Evolutionary conservation across 305 asterid genomes (phyloP), one percentile per base, ranked within the genome.

Genomic region (Fraxinus baroniana): DNA sequence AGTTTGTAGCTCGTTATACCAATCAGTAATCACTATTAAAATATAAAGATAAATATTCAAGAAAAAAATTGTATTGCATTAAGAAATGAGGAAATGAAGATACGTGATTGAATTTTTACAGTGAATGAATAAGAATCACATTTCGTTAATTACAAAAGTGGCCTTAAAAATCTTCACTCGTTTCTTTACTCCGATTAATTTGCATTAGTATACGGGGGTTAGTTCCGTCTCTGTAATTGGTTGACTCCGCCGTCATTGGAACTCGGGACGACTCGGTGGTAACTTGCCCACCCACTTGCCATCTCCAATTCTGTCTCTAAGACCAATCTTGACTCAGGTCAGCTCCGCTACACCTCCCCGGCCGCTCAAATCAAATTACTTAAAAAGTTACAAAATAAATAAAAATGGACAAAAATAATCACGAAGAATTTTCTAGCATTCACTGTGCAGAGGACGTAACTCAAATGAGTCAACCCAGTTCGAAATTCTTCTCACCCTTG

Each of bases 221-320:
- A 24, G 46, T 55, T 49, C 13, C n/a, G 72, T 37, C 62, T 37
- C 30, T 68, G 44, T 74, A 32, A 3, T 2, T 60, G 44, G 76
- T 80, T 32, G 64, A 55, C 73, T 83, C 76, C 74, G 70, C 80
- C 87, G 84, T 86, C 76, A 76, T 36, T 76, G 84, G 81, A 86
- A 90, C 89, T 36, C 89, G 91, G 95, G 97, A 91, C 93, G 97
- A 94, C 97, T 91, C 88, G 86, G 93, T 72, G 93, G 89, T 74
- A 83, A 88, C 91, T 78, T 89, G 82, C 77, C 88, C 90, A 87
- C 94, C 93, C 26, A 79, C 84, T 84, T 80, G 98, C 98, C 98
- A 92, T 94, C 98, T 87, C 98, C 91, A 26, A 71, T 81, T 66
- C 79, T 66, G 35, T 79, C 91, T 92, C 97, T 78, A 30, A 28